phyloP scores from a whole-genome alignment of 805 yeast species.

The Scheffersomyces spartinae region DNA sequence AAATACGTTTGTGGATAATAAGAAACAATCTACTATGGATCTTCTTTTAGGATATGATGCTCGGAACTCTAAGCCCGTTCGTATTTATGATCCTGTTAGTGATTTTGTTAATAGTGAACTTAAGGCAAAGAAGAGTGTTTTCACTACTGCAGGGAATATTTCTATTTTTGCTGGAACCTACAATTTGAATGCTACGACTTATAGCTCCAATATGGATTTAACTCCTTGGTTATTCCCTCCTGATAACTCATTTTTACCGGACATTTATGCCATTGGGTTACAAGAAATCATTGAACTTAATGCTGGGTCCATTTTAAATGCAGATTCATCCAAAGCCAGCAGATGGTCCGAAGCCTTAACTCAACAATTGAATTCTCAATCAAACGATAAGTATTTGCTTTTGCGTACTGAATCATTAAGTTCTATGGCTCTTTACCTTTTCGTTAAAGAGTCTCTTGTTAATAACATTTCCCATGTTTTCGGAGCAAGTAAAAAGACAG shows the following conservation, averaged over 20 bases:
- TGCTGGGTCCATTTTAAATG: slow-evolving; percentile 80
- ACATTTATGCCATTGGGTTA: slow-evolving; percentile 78
- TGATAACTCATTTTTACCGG: slow-evolving; percentile 47
- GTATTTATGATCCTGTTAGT: slow-evolving; percentile 76
- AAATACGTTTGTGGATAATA: slow-evolving; percentile 88
- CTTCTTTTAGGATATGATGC: slow-evolving; percentile 72
- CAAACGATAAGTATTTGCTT: slow-evolving; percentile 37
- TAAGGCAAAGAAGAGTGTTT: slow-evolving; percentile 35
- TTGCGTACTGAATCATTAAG: slow-evolving; percentile 69
- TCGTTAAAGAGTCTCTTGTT: slow-evolving; percentile 35
- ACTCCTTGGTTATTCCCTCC: slow-evolving; percentile 74
- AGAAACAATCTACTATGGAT: slow-evolving; percentile 84
- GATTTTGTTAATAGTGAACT: slow-evolving; percentile 71
- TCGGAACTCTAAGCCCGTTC: slow-evolving; percentile 52
- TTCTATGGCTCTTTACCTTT: slow-evolving; percentile 52
- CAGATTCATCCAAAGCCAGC: slow-evolving; percentile 65
- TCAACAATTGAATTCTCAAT: slow-evolving; percentile 43
- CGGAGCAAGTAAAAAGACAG: slow-evolving; percentile 93
- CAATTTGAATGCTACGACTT: slow-evolving; percentile 67
- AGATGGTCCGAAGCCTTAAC: slow-evolving; percentile 70
- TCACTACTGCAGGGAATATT: slow-evolving; percentile 49
- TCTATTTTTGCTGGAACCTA: slow-evolving; percentile 73
- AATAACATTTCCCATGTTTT: slow-evolving; percentile 64
- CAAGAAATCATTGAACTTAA: slow-evolving; percentile 92
- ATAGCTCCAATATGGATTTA: slow-evolving; percentile 43